Base-by-base conservation (phyloP, 768 basidiomycete species). In the Panaeolus papilionaceus region DNA sequence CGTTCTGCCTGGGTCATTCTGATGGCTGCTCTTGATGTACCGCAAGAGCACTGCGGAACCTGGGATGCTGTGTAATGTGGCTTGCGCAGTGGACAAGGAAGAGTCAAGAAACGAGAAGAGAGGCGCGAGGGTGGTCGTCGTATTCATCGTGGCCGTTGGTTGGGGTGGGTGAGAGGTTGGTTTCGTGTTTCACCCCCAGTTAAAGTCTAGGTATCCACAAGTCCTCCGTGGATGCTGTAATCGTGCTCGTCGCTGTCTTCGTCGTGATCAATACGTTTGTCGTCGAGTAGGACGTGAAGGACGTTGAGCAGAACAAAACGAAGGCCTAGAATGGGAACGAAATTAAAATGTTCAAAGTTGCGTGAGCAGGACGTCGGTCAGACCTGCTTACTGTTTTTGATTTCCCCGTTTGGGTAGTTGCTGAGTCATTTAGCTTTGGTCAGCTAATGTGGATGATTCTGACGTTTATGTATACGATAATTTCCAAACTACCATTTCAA, bases 21-120 rank as follows among this genome's bases (percentile, higher is more conserved):
- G 93, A 78, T 99, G 96, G 0, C 94, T 96, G 37, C 93, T 95
- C 80, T 88, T 92, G 81, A 99, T 93, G 77, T 98, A 98, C 72
- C 96, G 92, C 69, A 92, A 87, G 69, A 95, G 79, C 68, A 96
- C 92, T 2, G 90, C 88, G 9, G 93, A 94, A 49, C 93, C 93
- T 8, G 93, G 94, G 16, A 95, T 78, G 68, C 85, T 88, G 81
- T 86, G 88, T 78, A 96, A 95, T 0, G 86, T 84, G 16, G 83
- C 80, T 77, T 93, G 89, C 3, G 89, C 72, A 2, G 85, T 86
- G 3, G 85, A 79, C 45, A 93, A 79, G 0, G 88, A 83, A 58
- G 85, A 83, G 2, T 91, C 85, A 51, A 96, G 79, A 70, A 94
- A 84, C 3, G 86, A 77, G 73, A 95, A 86, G 38, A 95, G 69